A percentile compares a stretch with the other conserved stretches of the same genome.
phyloP scores from a whole-genome alignment of 805 yeast genomes.

The Zygosaccharomyces bailii region DNA sequence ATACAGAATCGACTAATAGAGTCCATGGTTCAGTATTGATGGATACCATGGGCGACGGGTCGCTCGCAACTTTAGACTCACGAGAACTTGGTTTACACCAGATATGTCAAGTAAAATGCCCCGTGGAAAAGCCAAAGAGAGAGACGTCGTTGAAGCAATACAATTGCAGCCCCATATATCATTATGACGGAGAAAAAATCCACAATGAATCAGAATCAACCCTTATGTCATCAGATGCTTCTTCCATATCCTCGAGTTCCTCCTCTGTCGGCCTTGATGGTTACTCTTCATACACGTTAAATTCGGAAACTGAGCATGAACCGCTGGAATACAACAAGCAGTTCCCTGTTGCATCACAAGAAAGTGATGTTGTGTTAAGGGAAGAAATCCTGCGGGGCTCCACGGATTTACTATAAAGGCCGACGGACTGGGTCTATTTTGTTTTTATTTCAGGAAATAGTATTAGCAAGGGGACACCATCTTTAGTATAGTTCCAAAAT shows the following conservation, averaged over 20 bases:
- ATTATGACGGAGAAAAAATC: constrained; percentile 1
- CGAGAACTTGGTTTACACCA: constrained; percentile 29
- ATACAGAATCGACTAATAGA: constrained; percentile 3
- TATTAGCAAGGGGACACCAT: background rate
- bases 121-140: background rate
- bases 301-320: constrained; percentile 10
- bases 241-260: constrained; percentile 12
- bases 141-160: background rate
- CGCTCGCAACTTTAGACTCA: constrained; percentile 19
- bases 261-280: constrained; percentile 9
- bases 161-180: constrained; percentile 1
- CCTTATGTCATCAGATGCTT: constrained; percentile 10
- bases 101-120: constrained; percentile 22
- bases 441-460: background rate
- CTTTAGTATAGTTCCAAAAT: constrained; percentile 1
- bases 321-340: constrained; percentile 6
- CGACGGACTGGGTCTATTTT: background rate
- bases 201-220: constrained; percentile 15
- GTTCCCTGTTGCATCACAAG: background rate
- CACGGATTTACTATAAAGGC: background rate
- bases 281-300: constrained; percentile 13
- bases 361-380: background rate
- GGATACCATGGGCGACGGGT: constrained; percentile 18
- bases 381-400: background rate
- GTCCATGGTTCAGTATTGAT: constrained; percentile 16